Evolutionary conservation across 345 rosid species (phyloP).

Genomic region (Arabidopsis suecica): DNA sequence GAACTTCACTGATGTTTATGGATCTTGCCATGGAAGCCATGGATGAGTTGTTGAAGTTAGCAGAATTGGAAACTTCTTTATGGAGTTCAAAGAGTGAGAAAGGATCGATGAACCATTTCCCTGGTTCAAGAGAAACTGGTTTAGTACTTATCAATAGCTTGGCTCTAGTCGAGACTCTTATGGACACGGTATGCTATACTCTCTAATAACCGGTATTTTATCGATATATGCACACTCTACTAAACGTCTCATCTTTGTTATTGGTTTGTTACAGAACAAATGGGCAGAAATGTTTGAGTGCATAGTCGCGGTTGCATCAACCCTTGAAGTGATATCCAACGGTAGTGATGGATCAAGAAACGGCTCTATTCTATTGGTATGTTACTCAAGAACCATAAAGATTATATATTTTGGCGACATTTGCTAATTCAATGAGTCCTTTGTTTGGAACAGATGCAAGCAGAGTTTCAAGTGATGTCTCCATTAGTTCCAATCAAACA

Average conservation of each 20-base stretch:
- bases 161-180: constrained; percentile 65
- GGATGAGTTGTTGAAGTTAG: constrained; percentile 68
- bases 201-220: background rate
- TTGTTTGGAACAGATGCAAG: constrained; percentile 57
- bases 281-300: constrained; percentile 73
- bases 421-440: background rate
- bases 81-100: constrained; percentile 61
- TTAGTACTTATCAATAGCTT: constrained; percentile 56
- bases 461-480: constrained; percentile 73
- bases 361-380: constrained; percentile 71
- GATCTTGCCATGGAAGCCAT: constrained; percentile 64
- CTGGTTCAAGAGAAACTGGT: constrained; percentile 60
- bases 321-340: constrained; percentile 52
- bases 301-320: constrained; percentile 56
- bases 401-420: background rate
- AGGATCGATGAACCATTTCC: constrained; percentile 50
- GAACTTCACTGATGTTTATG: constrained; percentile 43
- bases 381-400: constrained; percentile 11
- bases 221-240: background rate
- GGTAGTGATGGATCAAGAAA: constrained; percentile 56
- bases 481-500: constrained; percentile 65
- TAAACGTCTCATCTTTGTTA: constrained; percentile 23
- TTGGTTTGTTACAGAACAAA: constrained; percentile 51
- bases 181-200: constrained; percentile 66
- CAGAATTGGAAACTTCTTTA: constrained; percentile 50